Base-by-base conservation (phyloP, 1,284 basidiomycete species). In the Volvariella volvacea region DNA sequence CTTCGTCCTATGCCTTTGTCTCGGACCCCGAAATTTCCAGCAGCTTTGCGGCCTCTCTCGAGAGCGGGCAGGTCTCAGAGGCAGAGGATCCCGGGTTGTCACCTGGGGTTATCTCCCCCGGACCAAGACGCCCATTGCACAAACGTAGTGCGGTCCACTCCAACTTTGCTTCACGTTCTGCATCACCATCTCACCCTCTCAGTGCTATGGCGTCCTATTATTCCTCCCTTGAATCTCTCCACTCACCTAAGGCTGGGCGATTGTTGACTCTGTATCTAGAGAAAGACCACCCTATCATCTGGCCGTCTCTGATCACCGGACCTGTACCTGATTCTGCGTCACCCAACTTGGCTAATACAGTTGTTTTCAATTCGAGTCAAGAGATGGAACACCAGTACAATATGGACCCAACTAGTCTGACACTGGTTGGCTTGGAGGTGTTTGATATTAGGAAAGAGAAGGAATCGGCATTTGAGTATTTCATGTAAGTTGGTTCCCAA, bases 21-120 rank as follows among this genome's bases (percentile, higher is more conserved):
- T 87, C 86, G 9, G 86, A 88, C 50, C 78, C 77, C 1, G 85
- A 88, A 50, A 81, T 88, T 42, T 84, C 84, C 4, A 88, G 83
- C 61, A 84, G 80, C 58, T 87, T 88, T 51, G 81, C 83, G 2
- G 84, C 82, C 4, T 88, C 86, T 16, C 68, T 88, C 3, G 86
- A 85, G 53, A 83, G 80, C 50, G 79, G 68, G 3, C 78, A 78
- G 22, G 70, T 70, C 8, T 88, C 86, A 6, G 85, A 88, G 43
- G 67, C 68, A 6, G 85, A 88, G 45, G 83, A 87, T 46, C 77
- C 81, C 0, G 74, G 70, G 0, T 58, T 79, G 17, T 77, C 77
- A 1, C 77, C 81, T 0, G 74, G 70, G 0, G 57, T 79, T 17
- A 77, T 77, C 1, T 84, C 83, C 1, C 80, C 82, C 3, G 67